Evolutionary conservation across 768 basidiomycete genomes (phyloP), one percentile per base, ranked within the genome.

Genomic region (Saitozyma sp.): DNA sequence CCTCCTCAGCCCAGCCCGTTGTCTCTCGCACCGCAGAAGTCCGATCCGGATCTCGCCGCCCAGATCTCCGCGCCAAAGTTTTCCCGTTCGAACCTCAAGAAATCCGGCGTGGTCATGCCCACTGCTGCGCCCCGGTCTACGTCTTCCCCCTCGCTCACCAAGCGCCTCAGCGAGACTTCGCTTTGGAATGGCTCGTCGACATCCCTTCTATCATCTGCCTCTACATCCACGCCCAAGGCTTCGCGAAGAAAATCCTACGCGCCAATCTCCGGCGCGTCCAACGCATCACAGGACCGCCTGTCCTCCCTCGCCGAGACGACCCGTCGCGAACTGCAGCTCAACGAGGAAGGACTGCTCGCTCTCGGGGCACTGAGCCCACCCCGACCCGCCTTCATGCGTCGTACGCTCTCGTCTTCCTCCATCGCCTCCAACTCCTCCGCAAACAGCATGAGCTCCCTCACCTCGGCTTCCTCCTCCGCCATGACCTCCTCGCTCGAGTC

Each of bases 71-170:
- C 73, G 10, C 75, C 75, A 8, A 73, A 73, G 37, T 78, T 78
- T 53, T 78, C 75, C 38, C 65, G 77, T 17, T 61, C 75, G 3
- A 64, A 67, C 2, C 43, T 78, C 39, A 74, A 68, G 54, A 72
- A 71, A 53, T 63, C 63, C 14, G 70, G 66, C 19, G 61, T 74
- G n/a, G 58, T 77, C 42, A 68, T 75, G 69, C 70, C 71, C 29
- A 64, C 61, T 9, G 55, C 74, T 19, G 64, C 64, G 10, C 41
- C 62, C 29, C 62, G 51, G 6, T 13, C 48, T 39, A 49, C 48
- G 16, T 54, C 64, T 17, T 46, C 53, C 13, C 20, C 56, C 11
- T 46, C 45, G 45, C 45, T 46, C 13, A 46, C 45, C 13, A 46
- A 46, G 45, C 45, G 45, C 11, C 13, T 17, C 13, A 13, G 13